Conservation (phyloP, 78 protist species). For the Emiliania huxleyi region DNA sequence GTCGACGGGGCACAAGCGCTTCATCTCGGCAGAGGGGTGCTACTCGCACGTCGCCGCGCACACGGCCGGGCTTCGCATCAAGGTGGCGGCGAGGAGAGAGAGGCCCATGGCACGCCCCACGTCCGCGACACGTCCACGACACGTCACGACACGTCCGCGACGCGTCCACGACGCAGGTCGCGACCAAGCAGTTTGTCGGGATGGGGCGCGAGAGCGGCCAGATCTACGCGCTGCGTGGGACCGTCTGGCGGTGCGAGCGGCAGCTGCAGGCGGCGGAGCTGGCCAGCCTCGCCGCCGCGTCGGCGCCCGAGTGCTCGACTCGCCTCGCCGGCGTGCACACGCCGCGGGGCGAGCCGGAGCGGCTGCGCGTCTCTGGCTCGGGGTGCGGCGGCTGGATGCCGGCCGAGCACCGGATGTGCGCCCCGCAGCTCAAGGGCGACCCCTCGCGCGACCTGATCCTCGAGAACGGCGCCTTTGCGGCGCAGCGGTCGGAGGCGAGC, state of each 20-base stretch:
- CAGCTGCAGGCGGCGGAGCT: background rate
- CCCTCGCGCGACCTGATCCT: background rate
- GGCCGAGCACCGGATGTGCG: background rate
- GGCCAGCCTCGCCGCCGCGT: background rate
- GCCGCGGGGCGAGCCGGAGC: background rate
- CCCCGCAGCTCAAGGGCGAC: background rate
- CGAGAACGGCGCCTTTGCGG: background rate
- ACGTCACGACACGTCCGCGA: too few relatives aligned
- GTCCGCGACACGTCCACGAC: too few relatives aligned
- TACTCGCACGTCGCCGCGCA: background rate
- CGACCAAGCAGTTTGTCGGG: background rate
- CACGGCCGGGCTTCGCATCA: background rate
- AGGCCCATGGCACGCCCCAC: too few relatives aligned
- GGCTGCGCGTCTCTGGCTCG: background rate
- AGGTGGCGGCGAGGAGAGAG: too few relatives aligned
- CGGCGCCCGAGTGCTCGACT: background rate
- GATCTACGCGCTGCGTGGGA: background rate
- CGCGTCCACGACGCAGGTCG: background rate
- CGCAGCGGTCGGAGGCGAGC: background rate
- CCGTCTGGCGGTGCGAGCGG: background rate
- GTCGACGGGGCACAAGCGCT: background rate
- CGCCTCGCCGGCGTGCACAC: background rate
- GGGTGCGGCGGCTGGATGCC: constrained; percentile 14
- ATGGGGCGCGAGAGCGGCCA: background rate
- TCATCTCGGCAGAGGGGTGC: constrained; percentile 1